Conservation (phyloP, 148 eudicot species). For the Silene conica region DNA sequence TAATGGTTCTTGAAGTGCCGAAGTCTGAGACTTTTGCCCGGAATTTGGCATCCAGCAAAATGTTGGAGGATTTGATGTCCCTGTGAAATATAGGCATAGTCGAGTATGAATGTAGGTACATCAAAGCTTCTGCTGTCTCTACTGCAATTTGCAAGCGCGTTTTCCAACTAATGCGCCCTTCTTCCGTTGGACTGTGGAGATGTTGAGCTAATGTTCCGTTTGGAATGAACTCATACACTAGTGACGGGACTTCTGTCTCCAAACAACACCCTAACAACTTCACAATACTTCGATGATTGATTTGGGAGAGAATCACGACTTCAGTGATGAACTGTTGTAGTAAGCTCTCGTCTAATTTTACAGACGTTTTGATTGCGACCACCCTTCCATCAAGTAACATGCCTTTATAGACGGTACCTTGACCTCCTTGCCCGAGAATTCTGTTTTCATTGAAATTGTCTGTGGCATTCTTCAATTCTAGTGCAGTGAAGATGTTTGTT, state of each 20-base stretch:
- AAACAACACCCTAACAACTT: constrained; percentile 26
- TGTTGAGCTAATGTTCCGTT: constrained; percentile 20
- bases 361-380: constrained; percentile 22
- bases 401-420: constrained; percentile 26
- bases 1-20: constrained; percentile 20
- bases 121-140: constrained; percentile 20
- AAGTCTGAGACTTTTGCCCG: constrained; percentile 24
- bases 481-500: constrained; percentile 20
- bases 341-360: constrained; percentile 16
- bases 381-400: constrained; percentile 23
- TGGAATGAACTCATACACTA: constrained; percentile 22
- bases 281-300: constrained; percentile 24
- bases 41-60: constrained; percentile 15
- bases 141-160: constrained; percentile 21
- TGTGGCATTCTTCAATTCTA: constrained; percentile 16
- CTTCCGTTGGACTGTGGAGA: constrained; percentile 16
- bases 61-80: constrained; percentile 23
- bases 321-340: constrained; percentile 23
- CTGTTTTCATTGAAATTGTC: constrained; percentile 15
- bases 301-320: constrained; percentile 23
- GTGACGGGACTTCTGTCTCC: constrained; percentile 25
- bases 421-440: constrained; percentile 27
- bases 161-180: constrained; percentile 16
- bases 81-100: constrained; percentile 22
- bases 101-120: constrained; percentile 23